Evolutionary conservation across 257 asterid genomes (phyloP), one percentile per base, ranked within the genome.

Genomic region (Jacaranda copaia): DNA sequence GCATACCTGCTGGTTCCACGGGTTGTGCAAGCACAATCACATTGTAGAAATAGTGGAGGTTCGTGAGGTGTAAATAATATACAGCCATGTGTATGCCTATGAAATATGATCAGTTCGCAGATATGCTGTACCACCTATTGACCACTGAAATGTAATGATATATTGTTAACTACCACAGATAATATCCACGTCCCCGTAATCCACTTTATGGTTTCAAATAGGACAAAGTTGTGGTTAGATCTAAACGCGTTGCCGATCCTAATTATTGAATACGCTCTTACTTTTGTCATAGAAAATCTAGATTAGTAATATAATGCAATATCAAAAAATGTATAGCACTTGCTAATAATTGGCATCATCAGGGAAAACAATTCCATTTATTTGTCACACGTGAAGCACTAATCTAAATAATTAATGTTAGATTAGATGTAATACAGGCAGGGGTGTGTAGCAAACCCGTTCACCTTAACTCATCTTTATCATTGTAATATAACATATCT

Each of bases 1-100:
- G 15, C 25, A 38, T 43, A 68, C 68, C 58, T 18, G 75, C 58
- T 32, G 8, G 15, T 32, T 39, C 32, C 51, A 53, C 65, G 4
- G 61, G 36, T 20, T 72, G 74, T 66, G 51, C 62, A 68, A 25
- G n/a, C 72, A 74, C 74, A 58, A 66, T 51, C 35, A 32, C 46
- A 19, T 66, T 52, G 6, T 16, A 63, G 60, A 73, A 66, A 72
- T 49, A 73, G 69, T 46, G 49, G 40, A 66, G 71, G 57, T 55
- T 35, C 18, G n/a, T 10, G 25, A 64, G 45, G 63, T 48, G 43
- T 72, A 43, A 25, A 63, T 72, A 55, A 42, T 45, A 15, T 55
- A 51, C 46, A 59, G 70, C 51, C 78, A 59, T 32, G 70, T 43
- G 36, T 73, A 39, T 49, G 13, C 14, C 1, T 40, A 19, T 62